Conservation (phyloP, 2,329 filamentous ascomycete genomes). For the Bipolaris oryzae region DNA sequence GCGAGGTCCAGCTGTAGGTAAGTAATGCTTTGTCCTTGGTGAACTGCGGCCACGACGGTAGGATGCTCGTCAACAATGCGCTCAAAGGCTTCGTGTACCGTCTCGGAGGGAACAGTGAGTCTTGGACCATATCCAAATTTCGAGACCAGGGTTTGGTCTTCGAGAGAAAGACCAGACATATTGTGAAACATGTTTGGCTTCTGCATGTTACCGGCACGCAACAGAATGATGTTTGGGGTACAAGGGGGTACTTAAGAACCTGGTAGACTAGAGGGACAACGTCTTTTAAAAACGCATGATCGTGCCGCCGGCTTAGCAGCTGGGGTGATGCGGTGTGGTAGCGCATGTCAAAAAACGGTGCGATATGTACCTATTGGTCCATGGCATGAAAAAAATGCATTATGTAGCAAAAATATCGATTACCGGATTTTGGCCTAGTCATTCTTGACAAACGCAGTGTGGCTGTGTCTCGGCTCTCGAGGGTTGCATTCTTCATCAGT, state of each 20-base stretch:
- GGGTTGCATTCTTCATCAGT: background rate
- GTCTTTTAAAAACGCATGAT: background rate
- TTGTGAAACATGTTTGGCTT: background rate
- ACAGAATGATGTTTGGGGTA: background rate
- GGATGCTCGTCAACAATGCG: conserved; percentile 7
- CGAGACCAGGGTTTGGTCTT: conserved; percentile 7
- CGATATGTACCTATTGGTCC: conserved; percentile 1
- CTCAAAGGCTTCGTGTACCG: conserved; percentile 12
- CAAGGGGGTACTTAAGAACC: background rate
- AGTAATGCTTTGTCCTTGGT: conserved; percentile 26
- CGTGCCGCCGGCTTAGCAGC: background rate
- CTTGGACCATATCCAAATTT: conserved; percentile 6
- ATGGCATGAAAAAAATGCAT: background rate
- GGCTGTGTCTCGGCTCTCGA: background rate
- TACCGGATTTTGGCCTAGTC: background rate
- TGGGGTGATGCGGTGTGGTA: background rate
- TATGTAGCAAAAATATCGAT: background rate
- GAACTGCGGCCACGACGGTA: conserved; percentile 5
- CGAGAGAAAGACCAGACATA: conserved; percentile 1
- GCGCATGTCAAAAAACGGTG: conserved; percentile 7
- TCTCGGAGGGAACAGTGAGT: background rate
- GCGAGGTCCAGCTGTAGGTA: conserved; percentile 39
- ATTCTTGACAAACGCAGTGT: background rate
- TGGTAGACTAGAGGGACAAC: background rate
- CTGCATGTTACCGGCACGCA: conserved; percentile 1